A percentile compares a stretch with the other conserved stretches of the same genome.
Evolutionary conservation across 2,329 filamentous ascomycete genomes (phyloP).

Genomic region (Fonsecaea multimorphosa): DNA sequence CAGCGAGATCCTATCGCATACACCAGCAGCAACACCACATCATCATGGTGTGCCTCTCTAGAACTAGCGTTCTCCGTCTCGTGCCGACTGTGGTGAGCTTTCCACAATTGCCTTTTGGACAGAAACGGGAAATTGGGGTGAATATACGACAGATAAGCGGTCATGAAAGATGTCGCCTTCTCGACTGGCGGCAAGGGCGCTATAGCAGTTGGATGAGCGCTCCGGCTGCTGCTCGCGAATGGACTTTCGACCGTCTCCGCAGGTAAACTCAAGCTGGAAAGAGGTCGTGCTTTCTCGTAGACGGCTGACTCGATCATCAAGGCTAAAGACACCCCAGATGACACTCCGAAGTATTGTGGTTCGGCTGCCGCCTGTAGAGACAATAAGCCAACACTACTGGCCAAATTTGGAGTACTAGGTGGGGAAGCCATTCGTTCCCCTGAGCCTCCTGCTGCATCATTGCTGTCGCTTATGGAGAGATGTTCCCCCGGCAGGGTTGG

Average conservation of each 20-base stretch:
- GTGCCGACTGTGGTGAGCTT: conserved; percentile 3
- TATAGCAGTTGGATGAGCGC: background rate
- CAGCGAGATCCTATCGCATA: conserved; percentile 27
- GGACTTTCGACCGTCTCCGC: conserved; percentile 15
- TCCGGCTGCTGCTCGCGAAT: conserved; percentile 14
- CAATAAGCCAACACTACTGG: conserved; percentile 19
- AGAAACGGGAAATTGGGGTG: conserved; percentile 27
- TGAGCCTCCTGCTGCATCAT: background rate
- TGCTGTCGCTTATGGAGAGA: background rate
- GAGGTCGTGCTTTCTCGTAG: conserved; percentile 11
- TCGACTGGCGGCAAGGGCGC: conserved; percentile 9
- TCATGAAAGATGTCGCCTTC: conserved; percentile 7
- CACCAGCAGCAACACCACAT: conserved; percentile 17
- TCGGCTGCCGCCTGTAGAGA: conserved; percentile 25
- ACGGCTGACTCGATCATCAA: conserved; percentile 21
- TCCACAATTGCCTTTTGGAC: conserved; percentile 12
- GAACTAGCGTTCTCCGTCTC: background rate
- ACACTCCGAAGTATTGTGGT: conserved; percentile 26
- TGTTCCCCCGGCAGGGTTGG: background rate
- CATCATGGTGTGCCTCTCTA: conserved; percentile 8
- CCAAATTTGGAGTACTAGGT: conserved; percentile 13
- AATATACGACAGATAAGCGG: conserved; percentile 20
- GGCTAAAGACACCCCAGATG: conserved; percentile 22
- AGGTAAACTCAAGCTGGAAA: conserved; percentile 13
- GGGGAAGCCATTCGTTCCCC: conserved; percentile 3